Evolutionary conservation across 768 basidiomycete species (phyloP).

Genomic region (Amanita molliuscula): DNA sequence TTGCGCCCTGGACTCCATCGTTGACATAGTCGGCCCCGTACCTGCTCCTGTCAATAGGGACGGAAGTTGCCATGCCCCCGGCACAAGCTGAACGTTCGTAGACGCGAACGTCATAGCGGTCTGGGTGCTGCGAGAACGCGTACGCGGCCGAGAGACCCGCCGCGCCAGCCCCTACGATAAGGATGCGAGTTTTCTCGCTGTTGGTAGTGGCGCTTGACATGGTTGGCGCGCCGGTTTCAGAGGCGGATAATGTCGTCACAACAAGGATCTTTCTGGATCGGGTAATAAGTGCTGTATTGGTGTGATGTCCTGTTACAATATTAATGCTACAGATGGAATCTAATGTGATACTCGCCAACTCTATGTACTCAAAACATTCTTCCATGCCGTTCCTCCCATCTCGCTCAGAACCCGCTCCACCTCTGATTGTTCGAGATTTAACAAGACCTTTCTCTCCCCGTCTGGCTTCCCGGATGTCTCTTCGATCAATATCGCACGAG

Average conservation of each 20-base stretch:
- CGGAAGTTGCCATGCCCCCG: conserved; percentile 23
- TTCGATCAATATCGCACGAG: conserved; percentile 69
- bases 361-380: conserved; percentile 30
- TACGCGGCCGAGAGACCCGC: conserved; percentile 23
- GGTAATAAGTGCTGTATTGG: background rate
- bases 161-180: conserved; percentile 21
- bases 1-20: conserved; percentile 23
- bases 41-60: conserved; percentile 13
- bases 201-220: background rate
- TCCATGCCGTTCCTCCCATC: conserved; percentile 63
- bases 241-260: background rate
- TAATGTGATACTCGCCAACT: too few relatives aligned
- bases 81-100: conserved; percentile 18
- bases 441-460: conserved; percentile 59
- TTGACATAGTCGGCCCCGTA: conserved; percentile 23
- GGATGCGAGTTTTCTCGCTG: conserved; percentile 13
- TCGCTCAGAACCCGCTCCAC: conserved; percentile 81
- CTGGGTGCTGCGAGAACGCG: conserved; percentile 20
- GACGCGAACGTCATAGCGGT: conserved; percentile 17
- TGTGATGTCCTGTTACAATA: too few relatives aligned
- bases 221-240: background rate
- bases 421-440: conserved; percentile 80
- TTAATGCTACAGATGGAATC: too few relatives aligned
- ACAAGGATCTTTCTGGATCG: too few relatives aligned
- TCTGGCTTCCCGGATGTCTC: conserved; percentile 40